Base-by-base conservation (phyloP, 1,284 basidiomycete species). In the Ustilago bromivora region DNA sequence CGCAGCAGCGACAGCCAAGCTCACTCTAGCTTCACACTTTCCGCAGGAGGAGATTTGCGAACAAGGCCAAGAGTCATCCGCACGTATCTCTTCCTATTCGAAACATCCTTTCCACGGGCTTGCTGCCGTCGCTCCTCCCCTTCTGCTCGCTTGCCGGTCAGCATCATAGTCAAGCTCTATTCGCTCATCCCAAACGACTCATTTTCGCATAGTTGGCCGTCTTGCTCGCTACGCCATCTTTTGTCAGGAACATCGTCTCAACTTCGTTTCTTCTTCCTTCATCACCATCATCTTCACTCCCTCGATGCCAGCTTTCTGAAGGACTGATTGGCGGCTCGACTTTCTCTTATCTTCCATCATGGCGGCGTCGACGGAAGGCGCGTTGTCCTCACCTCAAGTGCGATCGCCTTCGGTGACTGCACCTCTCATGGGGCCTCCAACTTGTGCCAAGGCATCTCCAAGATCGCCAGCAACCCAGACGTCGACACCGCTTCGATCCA, bases 291-390 rank as follows among this genome's bases (percentile, higher is more conserved):
- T 51, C 31, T 28, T 51, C 49, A 13, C 49, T 32, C 12, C n/a
- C 43, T 46, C 19, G 11, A 51, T 51, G 49, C n/a, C 28, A 19
- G 28, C 41, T 46, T 11, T 28, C 12, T 51, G 28, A 51, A 19
- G n/a, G 6, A 19, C 62, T 63, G 52, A 46, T 23, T 1, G 36
- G 10, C 17, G 15, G 11, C n/a, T 32, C 49, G 23, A 52, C 1
- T 13, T 15, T 4, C 12, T n/a, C 9, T 47, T 35, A 28, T 11
- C 15, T 38, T n/a, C 35, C 49, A 49, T 28, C 58, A 71, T 71
- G 69, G 59, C 56, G 36, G 56, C 61, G 58, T 61, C 63, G 35
- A 66, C 58, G 62, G 59, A 65, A 58, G 63, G 38, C 35, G 69
- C 41, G 38, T 54, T 61, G 58, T 71, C 55, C 59, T 40, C 63